phyloP scores from a whole-genome alignment of 2,329 filamentous ascomycete species.

The Berkeleyomyces basicola region DNA sequence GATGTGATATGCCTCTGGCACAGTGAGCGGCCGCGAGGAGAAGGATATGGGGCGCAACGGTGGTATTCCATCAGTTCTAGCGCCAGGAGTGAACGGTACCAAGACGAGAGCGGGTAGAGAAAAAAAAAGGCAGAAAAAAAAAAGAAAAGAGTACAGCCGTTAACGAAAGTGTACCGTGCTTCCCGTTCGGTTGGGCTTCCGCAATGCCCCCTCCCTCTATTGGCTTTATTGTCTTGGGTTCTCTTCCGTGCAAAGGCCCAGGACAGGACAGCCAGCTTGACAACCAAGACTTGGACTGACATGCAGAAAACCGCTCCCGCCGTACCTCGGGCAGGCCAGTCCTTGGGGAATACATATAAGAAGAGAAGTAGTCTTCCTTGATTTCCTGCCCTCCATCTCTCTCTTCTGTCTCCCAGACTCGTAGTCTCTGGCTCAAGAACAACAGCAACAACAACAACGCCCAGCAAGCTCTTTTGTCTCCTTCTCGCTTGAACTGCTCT shows the following conservation, averaged over 20 bases:
- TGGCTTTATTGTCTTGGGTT: not conserved
- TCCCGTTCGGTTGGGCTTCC: not conserved
- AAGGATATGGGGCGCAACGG: too few relatives aligned
- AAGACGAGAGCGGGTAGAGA: not conserved
- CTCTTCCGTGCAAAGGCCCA: not conserved
- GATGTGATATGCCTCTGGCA: not conserved
- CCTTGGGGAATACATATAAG: not conserved
- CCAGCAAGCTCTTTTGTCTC: not conserved
- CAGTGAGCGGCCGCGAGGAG: too few relatives aligned
- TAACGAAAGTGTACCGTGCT: not conserved
- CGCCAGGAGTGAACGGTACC: too few relatives aligned
- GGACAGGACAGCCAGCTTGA: not conserved
- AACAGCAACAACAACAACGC: not conserved
- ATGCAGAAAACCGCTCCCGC: not conserved
- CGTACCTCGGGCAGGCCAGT: not conserved
- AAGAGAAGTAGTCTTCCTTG: not conserved
- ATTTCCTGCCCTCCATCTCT: not conserved
- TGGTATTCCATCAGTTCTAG: too few relatives aligned
- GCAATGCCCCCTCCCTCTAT: not conserved
- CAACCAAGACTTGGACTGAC: not conserved
- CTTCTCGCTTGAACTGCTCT: not conserved
- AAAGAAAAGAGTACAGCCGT: not conserved
- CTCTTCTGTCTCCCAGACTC: not conserved
- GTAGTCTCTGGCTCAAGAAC: not conserved
- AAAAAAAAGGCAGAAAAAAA: not conserved